These are phyloP conservation scores for Dictyostelium brefeldianum DNA, from an alignment of 78 protist genomes.

Conservation along the genomic window DNA sequence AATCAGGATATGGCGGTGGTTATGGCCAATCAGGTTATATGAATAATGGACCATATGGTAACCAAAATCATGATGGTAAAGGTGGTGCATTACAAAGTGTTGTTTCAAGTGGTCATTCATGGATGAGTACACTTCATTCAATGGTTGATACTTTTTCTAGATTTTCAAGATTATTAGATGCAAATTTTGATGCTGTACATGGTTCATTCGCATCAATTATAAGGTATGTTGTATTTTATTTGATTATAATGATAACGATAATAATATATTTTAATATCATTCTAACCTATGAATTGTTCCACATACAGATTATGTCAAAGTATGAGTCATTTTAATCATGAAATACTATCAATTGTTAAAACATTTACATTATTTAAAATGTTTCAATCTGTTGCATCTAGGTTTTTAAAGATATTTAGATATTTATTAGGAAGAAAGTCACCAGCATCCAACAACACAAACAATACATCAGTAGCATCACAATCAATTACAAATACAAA, in stretches of 20 bases:
- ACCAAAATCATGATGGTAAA: not conserved
- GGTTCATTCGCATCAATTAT: slow-evolving; percentile 67
- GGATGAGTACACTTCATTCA: slow-evolving; percentile 2
- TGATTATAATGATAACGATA: not conserved
- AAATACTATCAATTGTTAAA: slow-evolving; percentile 44
- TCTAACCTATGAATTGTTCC: not conserved
- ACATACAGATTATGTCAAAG: slow-evolving; percentile 60
- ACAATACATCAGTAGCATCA: not conserved
- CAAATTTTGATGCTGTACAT: slow-evolving; percentile 81
- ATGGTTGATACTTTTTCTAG: not conserved
- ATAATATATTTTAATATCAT: too few relatives aligned
- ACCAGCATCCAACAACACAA: not conserved
- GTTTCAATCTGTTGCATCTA: slow-evolving; percentile 50
- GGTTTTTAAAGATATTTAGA: slow-evolving; percentile 44
- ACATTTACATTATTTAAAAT: slow-evolving; percentile 69
- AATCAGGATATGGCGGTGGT: not conserved
- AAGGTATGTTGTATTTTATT: slow-evolving; percentile 7
- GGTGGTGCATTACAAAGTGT: slow-evolving; percentile 25
- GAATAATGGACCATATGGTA: slow-evolving; percentile 10
- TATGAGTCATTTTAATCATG: slow-evolving; percentile 66
- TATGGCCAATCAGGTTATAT: not conserved
- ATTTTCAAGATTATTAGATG: slow-evolving; percentile 32
- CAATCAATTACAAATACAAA: not conserved
- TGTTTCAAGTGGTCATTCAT: slow-evolving; percentile 22
- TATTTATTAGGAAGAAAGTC: slow-evolving; percentile 30